Base-by-base conservation (phyloP, 1,139 yeast genomes). In the Hansenula lynferdii region DNA sequence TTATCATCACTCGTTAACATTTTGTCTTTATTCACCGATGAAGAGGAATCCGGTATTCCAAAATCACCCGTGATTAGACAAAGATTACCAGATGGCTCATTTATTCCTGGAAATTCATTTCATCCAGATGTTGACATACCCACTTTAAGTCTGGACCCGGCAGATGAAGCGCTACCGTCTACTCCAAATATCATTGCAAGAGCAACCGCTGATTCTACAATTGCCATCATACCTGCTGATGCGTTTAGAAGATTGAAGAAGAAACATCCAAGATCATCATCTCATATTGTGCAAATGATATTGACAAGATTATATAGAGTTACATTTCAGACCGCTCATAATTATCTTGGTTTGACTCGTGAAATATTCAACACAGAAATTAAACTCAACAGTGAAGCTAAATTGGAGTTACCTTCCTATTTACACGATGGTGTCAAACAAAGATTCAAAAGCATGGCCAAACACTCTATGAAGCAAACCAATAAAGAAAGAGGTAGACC, bases 281-380 rank as follows among this genome's bases (percentile, higher is more conserved):
- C 97, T 0, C 96, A 90, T 58, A 90, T 92, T 34, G 94, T 92
- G 8, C 96, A 95, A 48, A 89, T 92, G 77, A 87, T 92, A 15
- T 67, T 90, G 45, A 83, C 95, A 1, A 74, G 96, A 45, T 69
- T 92, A 41, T 87, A 87, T 57, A 75, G 95, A 51, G 97, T 92
- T 7, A 90, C 97, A 0, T 80, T 90, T 62, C 92, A 84, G 55
- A 85, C 97, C 0, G 85, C 94, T 11, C 94, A 90, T 56, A 75
- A 78, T 50, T 92, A 92, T 57, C 67, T 92, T 37, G 96, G 96
- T 0, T 64, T 92, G 25, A 87, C 97, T 0, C 69, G 77, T 21
- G 96, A 89, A 51, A 80, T 92, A 28, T 74, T 86, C 49, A 80
- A 82, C 40, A 81, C 90, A 15, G 98, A 92, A 56, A 63, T 75